Evolutionary conservation across 83 land plant genomes (phyloP), one percentile per base, ranked within the genome.

Genomic region (Isoetes engelmannii): DNA sequence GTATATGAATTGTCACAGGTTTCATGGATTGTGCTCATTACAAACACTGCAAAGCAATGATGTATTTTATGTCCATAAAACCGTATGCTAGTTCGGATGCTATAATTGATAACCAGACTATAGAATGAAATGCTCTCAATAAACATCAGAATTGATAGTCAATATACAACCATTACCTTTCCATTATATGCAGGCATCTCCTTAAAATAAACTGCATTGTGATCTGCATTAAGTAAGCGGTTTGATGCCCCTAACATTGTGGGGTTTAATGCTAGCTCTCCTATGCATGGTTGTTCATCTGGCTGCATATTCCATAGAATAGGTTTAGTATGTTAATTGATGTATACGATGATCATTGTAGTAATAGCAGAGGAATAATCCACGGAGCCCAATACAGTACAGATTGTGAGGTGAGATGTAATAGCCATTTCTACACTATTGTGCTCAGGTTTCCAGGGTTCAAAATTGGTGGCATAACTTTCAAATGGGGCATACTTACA

Each of bases 151-250:
- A 12, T 53, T 53, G 15, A 53, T 12, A 53, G 15, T 15, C 55
- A 53, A 12, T 0, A 53, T 3, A 53, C 48, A 28, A 47, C 20
- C 51, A 78, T 9, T 82, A 90, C 98, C 88, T 74, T 84, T 78
- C 97, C 99, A 71, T 77, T 88, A 78, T 79, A 77, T 10, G 69
- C 56, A 67, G 97, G 97, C 99, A 94, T 94, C 51, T 90, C 93
- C 48, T 86, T 77, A 83, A 81, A 94, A 75, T 94, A 94, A 17
- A 94, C 81, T 73, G 80, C 74, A 47, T 91, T 82, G 69, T 94
- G 90, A 82, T 94, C 97, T 81, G 97, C 97, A 78, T 94, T 94
- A 4, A 94, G 85, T 70, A 94, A 74, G 43, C 77, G 66, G 63
- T 83, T 72, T 48, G 86, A 84, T 48, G 97, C 87, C 48, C 99